Evolutionary conservation across 2,329 filamentous ascomycete genomes (phyloP).

Genomic region (Conoideocrella luteorostrata): DNA sequence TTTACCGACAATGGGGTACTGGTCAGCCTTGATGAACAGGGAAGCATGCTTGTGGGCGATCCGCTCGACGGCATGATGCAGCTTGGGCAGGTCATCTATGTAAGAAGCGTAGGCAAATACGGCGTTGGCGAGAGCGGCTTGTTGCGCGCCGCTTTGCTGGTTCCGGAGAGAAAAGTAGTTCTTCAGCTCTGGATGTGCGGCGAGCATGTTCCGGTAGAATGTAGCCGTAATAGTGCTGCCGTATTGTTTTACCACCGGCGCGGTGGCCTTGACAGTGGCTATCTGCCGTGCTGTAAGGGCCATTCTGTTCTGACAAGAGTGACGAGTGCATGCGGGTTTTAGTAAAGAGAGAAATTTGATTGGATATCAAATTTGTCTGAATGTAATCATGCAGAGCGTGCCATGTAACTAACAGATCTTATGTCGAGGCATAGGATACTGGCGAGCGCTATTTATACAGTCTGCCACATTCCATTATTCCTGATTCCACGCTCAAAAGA

Average conservation of each 20-base stretch:
- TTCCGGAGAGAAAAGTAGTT: constrained; percentile 67
- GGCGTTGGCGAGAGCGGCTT: constrained; percentile 60
- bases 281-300: constrained; percentile 58
- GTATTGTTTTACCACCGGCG: constrained; percentile 63
- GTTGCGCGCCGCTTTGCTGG: constrained; percentile 62
- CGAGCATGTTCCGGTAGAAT: constrained; percentile 67
- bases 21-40: constrained; percentile 60
- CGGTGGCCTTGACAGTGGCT: constrained; percentile 68
- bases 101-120: constrained; percentile 67
- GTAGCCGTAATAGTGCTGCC: constrained; percentile 62
- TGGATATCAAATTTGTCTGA: background rate
- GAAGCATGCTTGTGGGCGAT: constrained; percentile 73
- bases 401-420: too few relatives aligned
- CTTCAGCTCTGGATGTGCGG: constrained; percentile 56
- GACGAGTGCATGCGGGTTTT: background rate
- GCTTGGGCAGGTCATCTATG: constrained; percentile 61
- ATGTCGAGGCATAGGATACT: too few relatives aligned
- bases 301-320: constrained; percentile 26
- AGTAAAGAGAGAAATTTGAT: background rate
- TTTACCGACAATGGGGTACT: constrained; percentile 65
- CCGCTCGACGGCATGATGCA: constrained; percentile 53
- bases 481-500: background rate
- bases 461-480: too few relatives aligned
- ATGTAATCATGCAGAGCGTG: background rate
- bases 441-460: too few relatives aligned